phyloP scores from a whole-genome alignment of 768 basidiomycete genomes.

The Phanerodontia chrysosporium region DNA sequence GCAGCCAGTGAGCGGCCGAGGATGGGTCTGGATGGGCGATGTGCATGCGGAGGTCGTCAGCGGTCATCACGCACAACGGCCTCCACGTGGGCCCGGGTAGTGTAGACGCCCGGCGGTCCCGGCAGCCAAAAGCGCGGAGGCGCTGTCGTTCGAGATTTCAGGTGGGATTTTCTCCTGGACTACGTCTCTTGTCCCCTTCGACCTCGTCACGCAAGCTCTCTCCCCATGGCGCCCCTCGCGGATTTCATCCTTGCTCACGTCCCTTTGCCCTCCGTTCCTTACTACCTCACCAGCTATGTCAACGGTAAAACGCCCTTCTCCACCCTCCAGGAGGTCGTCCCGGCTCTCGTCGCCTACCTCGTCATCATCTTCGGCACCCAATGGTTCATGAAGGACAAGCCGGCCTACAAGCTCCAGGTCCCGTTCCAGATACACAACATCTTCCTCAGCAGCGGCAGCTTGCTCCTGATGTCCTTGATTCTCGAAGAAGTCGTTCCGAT shows the following conservation, averaged over 20 bases:
- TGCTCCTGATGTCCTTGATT: constrained; percentile 84
- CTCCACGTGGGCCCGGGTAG: constrained; percentile 3
- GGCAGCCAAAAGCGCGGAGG: constrained; percentile 22
- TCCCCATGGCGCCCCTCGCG: constrained; percentile 67
- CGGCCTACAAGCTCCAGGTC: constrained; percentile 70
- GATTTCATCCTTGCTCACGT: constrained; percentile 60
- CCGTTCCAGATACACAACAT: constrained; percentile 92
- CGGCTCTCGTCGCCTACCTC: constrained; percentile 76
- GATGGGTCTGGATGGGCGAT: neutral
- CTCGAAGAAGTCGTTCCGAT: constrained; percentile 88
- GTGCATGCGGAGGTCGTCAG: neutral
- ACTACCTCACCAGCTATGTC: constrained; percentile 58
- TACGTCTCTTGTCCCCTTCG: constrained; percentile 8
- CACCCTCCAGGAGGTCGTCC: constrained; percentile 64
- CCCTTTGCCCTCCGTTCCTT: constrained; percentile 52
- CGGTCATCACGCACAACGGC: neutral
- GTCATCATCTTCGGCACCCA: constrained; percentile 83
- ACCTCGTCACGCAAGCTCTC: constrained; percentile 16
- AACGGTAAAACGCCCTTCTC: constrained; percentile 77
- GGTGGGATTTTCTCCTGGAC: constrained; percentile 12
- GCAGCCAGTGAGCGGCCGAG: neutral
- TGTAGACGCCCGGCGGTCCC: constrained; percentile 11
- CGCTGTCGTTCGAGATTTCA: constrained; percentile 18
- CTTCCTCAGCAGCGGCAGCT: constrained; percentile 78
- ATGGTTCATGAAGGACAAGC: constrained; percentile 75